Evolutionary conservation across 495 filamentous ascomycete species (phyloP).

Genomic region (Tetracladium setigerum): DNA sequence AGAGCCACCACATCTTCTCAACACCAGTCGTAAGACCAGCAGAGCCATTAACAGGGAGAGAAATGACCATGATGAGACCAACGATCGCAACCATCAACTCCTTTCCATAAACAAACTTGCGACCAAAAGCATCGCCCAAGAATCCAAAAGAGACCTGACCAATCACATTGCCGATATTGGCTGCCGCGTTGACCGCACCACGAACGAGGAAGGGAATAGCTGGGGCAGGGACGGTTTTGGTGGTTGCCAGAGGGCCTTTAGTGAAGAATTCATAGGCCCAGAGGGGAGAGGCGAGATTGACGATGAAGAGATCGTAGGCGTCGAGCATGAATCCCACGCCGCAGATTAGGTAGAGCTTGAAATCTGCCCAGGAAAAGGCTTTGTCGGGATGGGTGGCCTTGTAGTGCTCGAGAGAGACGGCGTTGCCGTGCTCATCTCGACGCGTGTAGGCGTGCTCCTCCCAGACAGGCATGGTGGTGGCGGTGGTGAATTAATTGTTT

Average conservation of each 20-base stretch:
- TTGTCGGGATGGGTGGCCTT: no score
- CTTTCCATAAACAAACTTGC: conserved; percentile 71
- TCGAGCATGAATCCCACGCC: conserved; percentile 63
- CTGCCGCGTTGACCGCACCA: conserved; percentile 53
- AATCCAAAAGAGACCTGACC: conserved; percentile 71
- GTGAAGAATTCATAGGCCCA: background rate
- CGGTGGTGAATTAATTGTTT: no score
- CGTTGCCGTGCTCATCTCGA: no score
- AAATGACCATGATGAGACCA: conserved; percentile 59
- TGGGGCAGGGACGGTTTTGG: background rate
- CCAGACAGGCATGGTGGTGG: no score
- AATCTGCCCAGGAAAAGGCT: no score
- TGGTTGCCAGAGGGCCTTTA: background rate
- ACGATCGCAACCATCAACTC: conserved; percentile 74
- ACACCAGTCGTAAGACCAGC: background rate
- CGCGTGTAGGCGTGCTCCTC: no score
- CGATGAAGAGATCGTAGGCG: conserved; percentile 68
- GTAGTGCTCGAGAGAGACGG: no score
- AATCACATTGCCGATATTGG: conserved; percentile 63
- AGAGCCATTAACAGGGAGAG: background rate
- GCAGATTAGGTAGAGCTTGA: background rate
- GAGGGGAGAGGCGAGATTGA: conserved; percentile 50
- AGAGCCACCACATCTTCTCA: background rate
- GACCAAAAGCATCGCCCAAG: conserved; percentile 66
- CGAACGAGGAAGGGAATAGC: conserved; percentile 9